phyloP scores from a whole-genome alignment of 1,284 basidiomycete genomes.

The Veloboletus limbatus region DNA sequence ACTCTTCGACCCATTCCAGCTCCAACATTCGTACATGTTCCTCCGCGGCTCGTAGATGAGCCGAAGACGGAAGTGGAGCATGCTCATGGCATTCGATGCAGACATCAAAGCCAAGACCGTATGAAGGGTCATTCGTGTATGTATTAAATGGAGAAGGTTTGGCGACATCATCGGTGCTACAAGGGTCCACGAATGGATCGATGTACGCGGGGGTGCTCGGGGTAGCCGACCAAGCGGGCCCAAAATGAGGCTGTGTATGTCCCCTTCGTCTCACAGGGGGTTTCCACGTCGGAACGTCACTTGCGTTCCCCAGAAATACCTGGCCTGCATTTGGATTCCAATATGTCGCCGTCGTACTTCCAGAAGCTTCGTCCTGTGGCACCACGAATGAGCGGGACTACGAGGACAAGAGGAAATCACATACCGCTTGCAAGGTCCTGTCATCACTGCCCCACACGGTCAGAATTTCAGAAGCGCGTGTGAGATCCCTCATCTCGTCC shows the following conservation, averaged over 20 bases:
- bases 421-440: slow-evolving; percentile 16
- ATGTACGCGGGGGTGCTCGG: slow-evolving; percentile 9
- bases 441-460: slow-evolving; percentile 34
- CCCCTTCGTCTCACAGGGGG: slow-evolving; percentile 20
- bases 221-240: slow-evolving; percentile 1
- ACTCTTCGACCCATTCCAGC: slow-evolving; percentile 51
- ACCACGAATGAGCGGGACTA: slow-evolving; percentile 2
- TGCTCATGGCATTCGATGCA: slow-evolving; percentile 85
- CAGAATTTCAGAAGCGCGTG: slow-evolving; percentile 79
- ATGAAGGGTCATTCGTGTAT: slow-evolving; percentile 55
- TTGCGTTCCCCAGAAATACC: slow-evolving; percentile 74
- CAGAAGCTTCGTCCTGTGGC: slow-evolving; percentile 27
- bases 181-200: slow-evolving; percentile 16
- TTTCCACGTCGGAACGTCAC: slow-evolving; percentile 61
- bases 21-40: slow-evolving; percentile 67
- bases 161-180: slow-evolving; percentile 11
- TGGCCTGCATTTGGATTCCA: slow-evolving; percentile 59
- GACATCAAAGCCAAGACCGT: slow-evolving; percentile 69
- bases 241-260: not conserved
- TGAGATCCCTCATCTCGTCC: slow-evolving; percentile 88
- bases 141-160: slow-evolving; percentile 51
- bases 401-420: not conserved
- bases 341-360: slow-evolving; percentile 39
- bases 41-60: slow-evolving; percentile 66
- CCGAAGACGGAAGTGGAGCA: slow-evolving; percentile 61